phyloP scores from a whole-genome alignment of 1,139 yeast species.

The Blastobotrys illinoisensis region DNA sequence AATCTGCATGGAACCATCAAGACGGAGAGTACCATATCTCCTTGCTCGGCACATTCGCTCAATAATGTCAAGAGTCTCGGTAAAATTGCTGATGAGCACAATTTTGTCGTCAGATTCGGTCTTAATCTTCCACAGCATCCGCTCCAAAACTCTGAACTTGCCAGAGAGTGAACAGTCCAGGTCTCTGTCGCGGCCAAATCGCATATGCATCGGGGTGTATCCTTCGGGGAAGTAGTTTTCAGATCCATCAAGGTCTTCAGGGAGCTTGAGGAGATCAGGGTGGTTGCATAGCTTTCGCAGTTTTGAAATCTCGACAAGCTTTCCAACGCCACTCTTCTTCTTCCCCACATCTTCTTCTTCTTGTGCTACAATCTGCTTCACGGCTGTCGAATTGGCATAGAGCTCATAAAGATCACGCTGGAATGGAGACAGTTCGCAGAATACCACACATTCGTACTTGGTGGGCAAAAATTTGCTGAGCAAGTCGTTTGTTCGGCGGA shows the following conservation, averaged over 20 bases:
- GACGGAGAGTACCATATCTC: slow-evolving; percentile 71
- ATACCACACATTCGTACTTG: slow-evolving; percentile 92
- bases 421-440: slow-evolving; percentile 76
- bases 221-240: slow-evolving; percentile 68
- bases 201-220: slow-evolving; percentile 43
- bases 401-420: slow-evolving; percentile 68
- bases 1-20: slow-evolving; percentile 90
- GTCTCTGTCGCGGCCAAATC: slow-evolving; percentile 55
- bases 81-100: slow-evolving; percentile 88
- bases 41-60: slow-evolving; percentile 75
- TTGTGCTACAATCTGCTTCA: slow-evolving; percentile 49
- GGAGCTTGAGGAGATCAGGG: slow-evolving; percentile 75
- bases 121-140: slow-evolving; percentile 73
- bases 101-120: slow-evolving; percentile 88
- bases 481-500: slow-evolving; percentile 92
- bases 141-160: slow-evolving; percentile 49
- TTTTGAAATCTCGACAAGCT: slow-evolving; percentile 80
- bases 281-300: slow-evolving; percentile 89
- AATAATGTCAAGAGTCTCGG: slow-evolving; percentile 86
- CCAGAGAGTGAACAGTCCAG: slow-evolving; percentile 56
- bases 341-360: not conserved
- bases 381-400: slow-evolving; percentile 77
- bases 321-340: slow-evolving; percentile 8
- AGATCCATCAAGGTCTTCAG: slow-evolving; percentile 69
- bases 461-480: slow-evolving; percentile 90